Evolutionary conservation across 1,284 basidiomycete genomes (phyloP), one percentile per base, ranked within the genome.

Genomic region (Ceratobasidium sp.): DNA sequence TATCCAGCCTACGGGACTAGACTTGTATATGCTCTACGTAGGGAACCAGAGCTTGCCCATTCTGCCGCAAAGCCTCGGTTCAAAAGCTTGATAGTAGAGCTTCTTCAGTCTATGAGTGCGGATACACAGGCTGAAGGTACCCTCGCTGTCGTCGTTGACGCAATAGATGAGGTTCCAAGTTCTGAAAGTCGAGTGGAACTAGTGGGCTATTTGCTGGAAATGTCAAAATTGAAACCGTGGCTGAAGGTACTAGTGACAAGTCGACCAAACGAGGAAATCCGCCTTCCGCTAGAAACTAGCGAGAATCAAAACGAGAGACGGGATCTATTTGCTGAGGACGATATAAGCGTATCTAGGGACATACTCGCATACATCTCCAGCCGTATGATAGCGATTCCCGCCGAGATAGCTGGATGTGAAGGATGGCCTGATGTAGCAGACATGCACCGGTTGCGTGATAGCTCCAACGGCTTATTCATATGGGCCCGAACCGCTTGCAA

Each of bases 401-500:
- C 61, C 13, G 40, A 64, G 9, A 64, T 18, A 39, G 39, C 33
- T 15, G 60, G 60, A 15, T 28, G 60, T 7, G 26, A 15, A 26
- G 13, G 39, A 33, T 42, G 39, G 33, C 61, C 61, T 20, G 18
- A 64, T 33, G 40, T 42, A n/a, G 39, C 20, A 13, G 49, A 51
- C 23, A 55, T 15, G 53, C 15, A 55, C 7, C 53, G 39, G 40
- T 42, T 64, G 39, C 42, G 33, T 20, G 61, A 15, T 20, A 42
- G 23, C 61, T 79, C 76, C 12, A 46, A 55, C 42, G 70, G 56
- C 5, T 51, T 77, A 23, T 79, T 79, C 73, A 77, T 79, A 46
- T 55, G 55, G 23, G 78, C 78, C 5, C 53, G 56, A n/a, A 77
- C 75, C 6, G 51, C 67, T 4, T 70, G 68, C 51, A 56, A 56